Percentiles rank a stretch among this genome's conserved stretches.
Evolutionary conservation across 2,329 filamentous ascomycete genomes (phyloP).

Genomic region (Fusarium nisikadoi): DNA sequence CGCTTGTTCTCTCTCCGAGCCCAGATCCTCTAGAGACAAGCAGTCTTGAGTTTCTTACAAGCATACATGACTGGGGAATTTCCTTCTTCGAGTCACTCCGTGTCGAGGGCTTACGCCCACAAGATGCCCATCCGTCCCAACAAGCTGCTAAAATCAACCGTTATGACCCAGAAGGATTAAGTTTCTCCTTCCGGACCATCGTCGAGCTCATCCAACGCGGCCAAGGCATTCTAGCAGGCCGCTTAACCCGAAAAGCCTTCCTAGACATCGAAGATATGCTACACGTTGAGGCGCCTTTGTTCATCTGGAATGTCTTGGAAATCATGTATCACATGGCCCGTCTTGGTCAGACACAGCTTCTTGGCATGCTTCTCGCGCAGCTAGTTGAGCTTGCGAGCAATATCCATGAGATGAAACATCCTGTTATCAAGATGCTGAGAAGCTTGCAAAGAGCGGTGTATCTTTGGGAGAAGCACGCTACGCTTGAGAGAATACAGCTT

Average conservation of each 20-base stretch:
- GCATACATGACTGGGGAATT: conserved; percentile 7
- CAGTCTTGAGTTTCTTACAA: conserved; percentile 9
- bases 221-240: conserved; percentile 11
- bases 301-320: conserved; percentile 28
- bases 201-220: conserved; percentile 1
- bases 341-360: neutral
- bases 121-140: too few species aligned
- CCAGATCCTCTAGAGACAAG: neutral
- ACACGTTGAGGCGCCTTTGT: conserved; percentile 11
- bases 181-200: conserved; percentile 15
- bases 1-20: neutral
- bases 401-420: neutral
- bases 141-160: neutral
- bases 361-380: conserved; percentile 9
- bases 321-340: conserved; percentile 15
- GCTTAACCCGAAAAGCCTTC: conserved; percentile 13
- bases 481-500: neutral
- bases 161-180: conserved; percentile 19
- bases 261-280: conserved; percentile 14
- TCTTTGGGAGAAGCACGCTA: neutral
- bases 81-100: conserved; percentile 6
- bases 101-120: neutral
- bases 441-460: neutral
- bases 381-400: neutral
- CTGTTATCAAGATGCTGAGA: neutral